phyloP scores from a whole-genome alignment of 2,329 filamentous ascomycete species.

The Phialocephala sp. region DNA sequence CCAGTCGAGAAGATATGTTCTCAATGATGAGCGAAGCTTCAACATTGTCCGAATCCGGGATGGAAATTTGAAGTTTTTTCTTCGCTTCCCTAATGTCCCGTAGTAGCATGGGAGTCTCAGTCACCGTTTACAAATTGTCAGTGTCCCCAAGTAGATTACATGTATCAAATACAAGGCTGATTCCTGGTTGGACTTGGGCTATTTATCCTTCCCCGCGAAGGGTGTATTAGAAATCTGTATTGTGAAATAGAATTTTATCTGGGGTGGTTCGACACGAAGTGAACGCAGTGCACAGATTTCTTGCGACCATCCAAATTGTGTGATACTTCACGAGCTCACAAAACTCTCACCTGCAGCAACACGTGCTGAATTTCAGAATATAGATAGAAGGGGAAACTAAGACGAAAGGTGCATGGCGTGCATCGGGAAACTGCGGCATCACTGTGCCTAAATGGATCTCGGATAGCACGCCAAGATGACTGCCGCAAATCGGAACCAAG shows the following conservation, averaged over 20 bases:
- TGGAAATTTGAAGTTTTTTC: neutral
- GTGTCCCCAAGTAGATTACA: neutral
- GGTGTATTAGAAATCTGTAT: too few species aligned
- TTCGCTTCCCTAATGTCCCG: neutral
- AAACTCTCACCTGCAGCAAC: neutral
- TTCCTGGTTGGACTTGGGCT: too few species aligned
- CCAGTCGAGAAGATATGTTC: too few species aligned
- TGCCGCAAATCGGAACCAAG: neutral
- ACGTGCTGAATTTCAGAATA: neutral
- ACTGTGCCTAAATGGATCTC: neutral
- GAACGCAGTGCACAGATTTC: neutral
- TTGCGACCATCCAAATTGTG: neutral
- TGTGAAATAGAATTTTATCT: too few species aligned
- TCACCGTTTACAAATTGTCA: neutral
- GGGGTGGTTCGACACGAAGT: too few species aligned
- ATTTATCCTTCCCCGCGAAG: too few species aligned
- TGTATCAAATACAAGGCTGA: neutral
- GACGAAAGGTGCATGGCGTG: neutral
- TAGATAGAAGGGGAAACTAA: neutral
- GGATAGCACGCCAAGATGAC: neutral
- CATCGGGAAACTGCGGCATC: neutral
- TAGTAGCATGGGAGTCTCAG: neutral
- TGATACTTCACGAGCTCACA: neutral
- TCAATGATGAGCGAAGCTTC: neutral
- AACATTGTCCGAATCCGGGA: neutral